Base-by-base conservation (phyloP, 2,329 filamentous ascomycete species). In the Ophiocordyceps australis region DNA sequence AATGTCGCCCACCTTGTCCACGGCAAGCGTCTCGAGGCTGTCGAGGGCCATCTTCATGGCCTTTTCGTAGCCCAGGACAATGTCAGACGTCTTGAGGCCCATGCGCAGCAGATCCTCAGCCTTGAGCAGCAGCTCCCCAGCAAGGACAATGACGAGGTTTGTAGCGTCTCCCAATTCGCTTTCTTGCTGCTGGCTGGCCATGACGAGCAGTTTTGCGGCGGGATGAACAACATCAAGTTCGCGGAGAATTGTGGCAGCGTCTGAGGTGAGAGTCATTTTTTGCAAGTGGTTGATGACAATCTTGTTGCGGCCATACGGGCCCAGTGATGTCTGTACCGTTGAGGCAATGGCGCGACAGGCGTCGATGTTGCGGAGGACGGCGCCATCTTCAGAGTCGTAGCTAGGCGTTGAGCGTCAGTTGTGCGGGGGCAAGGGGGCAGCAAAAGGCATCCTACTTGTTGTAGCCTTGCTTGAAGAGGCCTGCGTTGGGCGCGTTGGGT, bases 281-380 rank as follows among this genome's bases (percentile, higher is more conserved):
- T 93, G 82, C 35, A 98, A 67, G 59, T 98, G 91, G 65, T 98
- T 98, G 65, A 98, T 95, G 59, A 98, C 82, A 48, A 98, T 85
- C 64, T 98, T 98, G 66, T 98, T 98, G 55, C 89, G 80, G 46
- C 89, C 89, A 56, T 93, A 94, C 32, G 89, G 89, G 27, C 89
- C 91, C 19, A 98, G 69, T 23, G 89, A 95, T 30, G 89, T 95
- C 62, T 93, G 83, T 25, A 98, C 89, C 27, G 89, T 98, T 43
- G 79, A 80, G 31, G 89, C 74, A 54, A 98, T 95, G 38, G 89
- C 81, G 37, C 85, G 73, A 62, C 89, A 98, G 50, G 91, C 89
- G 49, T 98, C 91, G 57, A 98, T 95, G 56, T 98, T 98, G 48
- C 89, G 83, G 38, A 95, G 67, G 39, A 98, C 85, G 39, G 89